phyloP scores from a whole-genome alignment of 2,329 filamentous ascomycete genomes.

The Dothideomycetidae sp. region DNA sequence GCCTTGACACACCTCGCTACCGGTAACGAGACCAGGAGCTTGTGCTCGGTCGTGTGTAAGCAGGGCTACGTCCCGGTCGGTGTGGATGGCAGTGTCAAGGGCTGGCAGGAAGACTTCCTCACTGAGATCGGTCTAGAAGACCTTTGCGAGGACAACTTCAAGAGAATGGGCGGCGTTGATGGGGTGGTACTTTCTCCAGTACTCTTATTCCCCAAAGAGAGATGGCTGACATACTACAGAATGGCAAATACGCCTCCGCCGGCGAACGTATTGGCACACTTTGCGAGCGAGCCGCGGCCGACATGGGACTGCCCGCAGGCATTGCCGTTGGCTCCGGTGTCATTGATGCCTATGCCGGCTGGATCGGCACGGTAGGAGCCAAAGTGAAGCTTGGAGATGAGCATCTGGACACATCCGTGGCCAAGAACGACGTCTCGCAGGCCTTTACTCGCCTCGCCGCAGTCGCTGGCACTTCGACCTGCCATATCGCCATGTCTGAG shows the following conservation, averaged over 20 bases:
- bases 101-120: constrained; percentile 95
- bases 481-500: constrained; percentile 89
- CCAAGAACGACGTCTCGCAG: constrained; percentile 77
- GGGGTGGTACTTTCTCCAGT: constrained; percentile 55
- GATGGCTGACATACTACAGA: constrained; percentile 46
- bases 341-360: constrained; percentile 95
- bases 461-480: constrained; percentile 92
- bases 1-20: constrained; percentile 90
- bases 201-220: too few species aligned
- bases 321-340: constrained; percentile 92
- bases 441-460: constrained; percentile 86
- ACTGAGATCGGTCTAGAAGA: constrained; percentile 74
- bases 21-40: constrained; percentile 80
- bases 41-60: constrained; percentile 93
- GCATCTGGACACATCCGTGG: constrained; percentile 50
- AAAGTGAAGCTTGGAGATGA: constrained; percentile 65
- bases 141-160: constrained; percentile 72
- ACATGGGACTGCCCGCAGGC: constrained; percentile 72
- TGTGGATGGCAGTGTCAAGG: constrained; percentile 91
- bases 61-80: constrained; percentile 95
- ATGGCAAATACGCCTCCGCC: constrained; percentile 78
- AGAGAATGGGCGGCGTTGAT: constrained; percentile 85
- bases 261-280: constrained; percentile 80
- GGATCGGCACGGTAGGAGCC: constrained; percentile 97
- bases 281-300: constrained; percentile 65